Conservation (phyloP, 805 yeast species). For the Saccharomycopsis amapae region DNA sequence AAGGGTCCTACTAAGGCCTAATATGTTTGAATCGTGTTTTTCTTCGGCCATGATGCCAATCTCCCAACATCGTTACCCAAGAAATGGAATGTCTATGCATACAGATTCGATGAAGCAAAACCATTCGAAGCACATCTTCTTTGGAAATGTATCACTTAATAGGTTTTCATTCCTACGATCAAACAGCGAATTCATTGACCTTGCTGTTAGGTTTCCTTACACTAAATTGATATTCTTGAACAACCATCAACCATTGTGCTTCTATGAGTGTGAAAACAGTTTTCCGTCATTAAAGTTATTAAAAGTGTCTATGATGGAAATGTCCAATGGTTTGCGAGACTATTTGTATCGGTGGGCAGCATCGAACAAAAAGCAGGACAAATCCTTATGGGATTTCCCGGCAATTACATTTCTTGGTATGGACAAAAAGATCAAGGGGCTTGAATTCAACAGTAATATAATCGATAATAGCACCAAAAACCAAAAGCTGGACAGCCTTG, state of each 20-base stretch:
- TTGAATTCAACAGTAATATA: too few species aligned
- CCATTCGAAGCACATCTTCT: conserved; percentile 1
- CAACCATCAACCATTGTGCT: conserved; percentile 7
- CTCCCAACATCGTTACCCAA: too few species aligned
- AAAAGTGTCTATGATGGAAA: neutral
- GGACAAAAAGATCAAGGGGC: too few species aligned
- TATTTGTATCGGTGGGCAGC: conserved; percentile 1
- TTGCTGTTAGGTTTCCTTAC: conserved; percentile 36
- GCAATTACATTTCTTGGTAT: conserved; percentile 13
- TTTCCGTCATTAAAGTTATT: neutral
- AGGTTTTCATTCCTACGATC: conserved; percentile 50
- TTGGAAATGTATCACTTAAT: conserved; percentile 35
- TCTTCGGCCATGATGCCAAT: too few species aligned
- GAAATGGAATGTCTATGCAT: too few species aligned
- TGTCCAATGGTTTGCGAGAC: neutral
- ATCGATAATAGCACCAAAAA: too few species aligned
- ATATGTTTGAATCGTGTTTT: too few species aligned
- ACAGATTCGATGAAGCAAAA: neutral
- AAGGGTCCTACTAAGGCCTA: too few species aligned
- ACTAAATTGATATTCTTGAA: conserved; percentile 35
- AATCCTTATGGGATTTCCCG: neutral
- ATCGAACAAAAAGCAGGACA: neutral
- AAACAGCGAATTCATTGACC: conserved; percentile 39
- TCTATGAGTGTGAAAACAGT: neutral
- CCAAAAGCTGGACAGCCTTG: too few species aligned